Base-by-base conservation (phyloP, 2,329 filamentous ascomycete genomes). In the Akanthomyces muscarius region DNA sequence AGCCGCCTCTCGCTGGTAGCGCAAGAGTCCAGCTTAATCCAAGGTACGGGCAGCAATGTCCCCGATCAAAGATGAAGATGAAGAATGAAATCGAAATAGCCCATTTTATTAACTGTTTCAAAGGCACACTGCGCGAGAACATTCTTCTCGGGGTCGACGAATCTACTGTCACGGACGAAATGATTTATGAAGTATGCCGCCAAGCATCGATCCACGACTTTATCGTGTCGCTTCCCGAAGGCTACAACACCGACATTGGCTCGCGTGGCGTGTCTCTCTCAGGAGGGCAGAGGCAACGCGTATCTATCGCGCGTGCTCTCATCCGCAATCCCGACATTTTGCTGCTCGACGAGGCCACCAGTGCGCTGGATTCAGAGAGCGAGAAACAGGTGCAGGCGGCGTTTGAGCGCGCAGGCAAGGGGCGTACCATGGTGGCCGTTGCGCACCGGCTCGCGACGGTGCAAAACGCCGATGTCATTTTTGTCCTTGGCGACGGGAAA, bases 361-460 rank as follows among this genome's bases (percentile, higher is more conserved):
- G 84, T 61, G 86, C 86, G 7, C 78, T 91, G 3, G 89, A 91
- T 69, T 85, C 82, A 2, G 84, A 87, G 69, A 82, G 81, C 47
- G 83, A 86, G 72, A 80, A 83, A 71, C 76, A 86, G 21, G 83
- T 86, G 5, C 84, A 93, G 72, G 79, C 78, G 1, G 89, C 89
- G 0, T 85, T 93, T 69, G 87, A 91, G 77, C 79, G 79, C 51
- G 86, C 85, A 0, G 81, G 81, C 3, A 79, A 80, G 66, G 83
- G 83, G 2, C 76, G 83, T 6, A 87, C 91, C 1, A 90, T 89
- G 65, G 79, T 95, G 2, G 89, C 89, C 3, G 89, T 95, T 13
- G 91, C 91, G 1, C 91, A 94, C 72, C 81, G 90, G 18, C 78
- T 94, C 55, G 88, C 88, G 0, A 94, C 89, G 13, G 86, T 93